Base-by-base conservation (phyloP, 768 basidiomycete species). In the Auricularia sp. region DNA sequence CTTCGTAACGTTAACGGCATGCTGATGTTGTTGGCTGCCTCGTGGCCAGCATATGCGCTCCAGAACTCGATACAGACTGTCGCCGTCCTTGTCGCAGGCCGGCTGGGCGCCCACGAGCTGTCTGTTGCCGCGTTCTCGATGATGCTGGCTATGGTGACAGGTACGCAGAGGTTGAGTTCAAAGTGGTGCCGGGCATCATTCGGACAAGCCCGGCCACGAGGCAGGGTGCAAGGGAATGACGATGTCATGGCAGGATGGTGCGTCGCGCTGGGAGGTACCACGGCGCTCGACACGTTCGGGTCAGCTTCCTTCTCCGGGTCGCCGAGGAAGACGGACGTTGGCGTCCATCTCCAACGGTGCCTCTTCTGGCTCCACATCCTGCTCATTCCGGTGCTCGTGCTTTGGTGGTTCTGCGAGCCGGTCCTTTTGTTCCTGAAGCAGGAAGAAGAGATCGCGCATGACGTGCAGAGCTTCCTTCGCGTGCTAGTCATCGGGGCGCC, bases 121-220 rank as follows among this genome's bases (percentile, higher is more conserved):
- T 88, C 88, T 1, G 85, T 83, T 1, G 81, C 89, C 13, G 88
- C 89, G 54, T 87, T 90, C 69, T 81, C 86, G 35, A 76, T 88
- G 71, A 90, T 90, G 88, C 75, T 91, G 69, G 88, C 88, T 14
- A 88, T 85, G 71, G 89, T 89, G 7, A 87, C 89, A 80, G 86
- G 87, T 83, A 75, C 51, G 14, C 61, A 54, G 44, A 85, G 85
- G 86, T 73, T 71, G 71, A 2, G 29, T 29, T 29, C 29, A 3
- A 14, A 42, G 39, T 51, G 47, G 47, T 13, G 11, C 47, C 47
- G 47, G 47, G 21, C 47, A 21, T 51, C 67, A 63, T 65, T 67
- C 65, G 58, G 70, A 73, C 59, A 66, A 36, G 62, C 65, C 63
- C 68, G 64, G 69, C 59, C 70, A 66, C 71, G 47, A 51, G 47